Evolutionary conservation across 805 yeast species (phyloP).

Genomic region (Lipomyces yamanashiensis): DNA sequence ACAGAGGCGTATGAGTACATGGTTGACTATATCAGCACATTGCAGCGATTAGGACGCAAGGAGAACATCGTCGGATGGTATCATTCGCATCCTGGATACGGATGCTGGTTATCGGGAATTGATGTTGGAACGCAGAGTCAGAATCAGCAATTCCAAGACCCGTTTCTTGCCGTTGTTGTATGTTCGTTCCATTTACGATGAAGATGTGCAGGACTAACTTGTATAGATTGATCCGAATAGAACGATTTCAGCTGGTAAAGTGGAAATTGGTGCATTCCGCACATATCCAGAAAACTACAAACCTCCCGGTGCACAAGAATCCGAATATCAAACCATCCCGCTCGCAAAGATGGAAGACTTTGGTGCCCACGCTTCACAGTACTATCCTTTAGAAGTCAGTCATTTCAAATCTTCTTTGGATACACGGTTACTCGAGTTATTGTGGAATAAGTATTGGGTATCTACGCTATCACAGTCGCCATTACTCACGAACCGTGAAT

Average conservation of each 20-base stretch:
- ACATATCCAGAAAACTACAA: constrained; percentile 56
- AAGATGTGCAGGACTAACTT: not conserved
- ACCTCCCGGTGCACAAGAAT: constrained; percentile 33
- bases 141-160: constrained; percentile 89
- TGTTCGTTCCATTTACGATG: not conserved
- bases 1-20: constrained; percentile 93
- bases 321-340: constrained; percentile 47
- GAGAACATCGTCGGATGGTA: constrained; percentile 95
- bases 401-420: constrained; percentile 62
- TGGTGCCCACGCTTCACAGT: constrained; percentile 72
- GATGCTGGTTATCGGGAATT: constrained; percentile 93
- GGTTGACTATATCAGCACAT: constrained; percentile 74
- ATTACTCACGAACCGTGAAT: constrained; percentile 40
- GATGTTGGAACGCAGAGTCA: constrained; percentile 87
- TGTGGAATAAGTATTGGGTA: constrained; percentile 57
- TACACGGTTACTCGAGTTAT: constrained; percentile 49
- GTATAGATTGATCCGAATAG: constrained; percentile 69
- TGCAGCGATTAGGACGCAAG: constrained; percentile 55
- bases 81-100: constrained; percentile 95
- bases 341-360: constrained; percentile 61
- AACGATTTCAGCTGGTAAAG: constrained; percentile 62
- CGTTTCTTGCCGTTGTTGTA: constrained; percentile 80
- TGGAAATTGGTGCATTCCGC: constrained; percentile 88
- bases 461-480: constrained; percentile 47
- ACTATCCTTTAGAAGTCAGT: constrained; percentile 67